Evolutionary conservation across 345 rosid species (phyloP), one percentile per base, ranked within the genome.

Genomic region (Noccaea bulbosa): DNA sequence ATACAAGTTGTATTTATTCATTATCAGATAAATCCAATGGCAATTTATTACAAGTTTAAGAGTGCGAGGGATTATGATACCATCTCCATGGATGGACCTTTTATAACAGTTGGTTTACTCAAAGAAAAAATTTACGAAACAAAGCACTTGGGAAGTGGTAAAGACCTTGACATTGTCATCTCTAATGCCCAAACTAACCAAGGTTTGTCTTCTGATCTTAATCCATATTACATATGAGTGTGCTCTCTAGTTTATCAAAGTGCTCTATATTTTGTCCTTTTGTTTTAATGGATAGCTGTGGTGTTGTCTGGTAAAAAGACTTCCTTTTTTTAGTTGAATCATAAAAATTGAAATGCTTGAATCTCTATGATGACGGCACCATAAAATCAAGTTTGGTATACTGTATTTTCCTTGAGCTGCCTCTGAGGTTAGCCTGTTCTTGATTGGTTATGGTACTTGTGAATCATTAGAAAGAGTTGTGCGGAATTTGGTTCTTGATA

Each of bases 121-220:
- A 95, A 95, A 95, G 98, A 94, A 80, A 92, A 90, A 89, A 80
- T 95, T 17, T 92, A 92, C 78, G 92, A 92, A 92, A 81, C 93
- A 72, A 95, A 95, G 99, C 99, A 92, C 75, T 83, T 92, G 91
- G 98, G 98, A 75, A 87, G 87, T 83, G 97, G 99, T 74, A 92
- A 88, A 5, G 99, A 95, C 85, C 89, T 85, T 85, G 99, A 95
- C 82, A 93, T 94, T 40, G 86, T 95, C 76, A 94, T 95, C 84
- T 85, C 97, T 83, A 95, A 95, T 68, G 98, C 98, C 82, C 99
- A 95, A 87, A 87, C 97, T 80, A 83, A 83, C 73, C 91, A 95
- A 95, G 99, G 99, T 95, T 86, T 86, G 97, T 88, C 68, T 83
- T 74, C 1, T 38, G 16, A 1, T 55, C 34, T 16, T 43, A 7